Base-by-base conservation (phyloP, 2,329 filamentous ascomycete genomes). In the Aspergillus pseudonomiae region DNA sequence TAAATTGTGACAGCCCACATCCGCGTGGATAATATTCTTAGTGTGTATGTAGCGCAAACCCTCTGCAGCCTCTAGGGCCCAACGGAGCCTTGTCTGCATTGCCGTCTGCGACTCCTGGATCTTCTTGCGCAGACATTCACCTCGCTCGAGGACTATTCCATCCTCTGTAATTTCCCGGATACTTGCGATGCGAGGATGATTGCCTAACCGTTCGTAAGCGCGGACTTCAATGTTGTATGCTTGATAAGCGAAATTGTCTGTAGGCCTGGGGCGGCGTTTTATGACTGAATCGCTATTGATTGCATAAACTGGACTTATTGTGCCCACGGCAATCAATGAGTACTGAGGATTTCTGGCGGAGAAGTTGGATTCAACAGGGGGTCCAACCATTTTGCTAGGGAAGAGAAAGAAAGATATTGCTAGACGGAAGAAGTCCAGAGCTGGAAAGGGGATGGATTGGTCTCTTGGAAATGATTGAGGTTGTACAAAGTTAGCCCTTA, bases 1-100 rank as follows among this genome's bases (percentile, higher is more conserved):
- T 45, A 66, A 34, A 59, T 67, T 67, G 54, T 66, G 66, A 58
- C 66, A 67, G 16, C 64, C 66, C 57, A 67, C 48, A 59, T 67
- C 66, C 6, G 64, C 66, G 52, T 67, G 61, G 26, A 67, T 61
- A 45, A 67, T 66, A 19, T 41, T 46, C 30, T 66, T 62, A 4
- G 39, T 45, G 58, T 67, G 63, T 28, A 67, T 66, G 32, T 66
- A 64, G n/a, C 16, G 50, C 26, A 67, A 60, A 41, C 66, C 66
- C 52, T 64, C 63, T 9, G 65, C 62, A 36, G 64, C 59, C 58
- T 67, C 61, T 59, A 41, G 48, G 14, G 65, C 61, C 64, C 65
- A 67, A 16, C 48, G 53, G 10, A 57, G 53, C 32, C 32, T 39
- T 28, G 59, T 61, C 46, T 39, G 32, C 24, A 57, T 39, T 39